Evolutionary conservation across 768 basidiomycete species (phyloP).

Genomic region (Leucogyrophana mollusca): DNA sequence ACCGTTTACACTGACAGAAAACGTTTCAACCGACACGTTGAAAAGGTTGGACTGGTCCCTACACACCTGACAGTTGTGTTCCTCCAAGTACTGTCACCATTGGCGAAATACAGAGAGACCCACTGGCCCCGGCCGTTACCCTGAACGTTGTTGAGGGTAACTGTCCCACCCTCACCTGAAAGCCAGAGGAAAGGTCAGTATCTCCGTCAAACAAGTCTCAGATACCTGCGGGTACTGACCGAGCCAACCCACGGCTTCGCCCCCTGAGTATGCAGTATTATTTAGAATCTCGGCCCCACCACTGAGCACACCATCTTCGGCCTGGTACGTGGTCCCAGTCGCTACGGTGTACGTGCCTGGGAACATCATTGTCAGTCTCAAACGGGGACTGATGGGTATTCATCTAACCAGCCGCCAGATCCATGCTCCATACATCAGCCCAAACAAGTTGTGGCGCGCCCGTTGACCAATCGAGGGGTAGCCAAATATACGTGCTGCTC

Average conservation of each 20-base stretch:
- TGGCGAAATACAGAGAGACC: slow-evolving; percentile 62
- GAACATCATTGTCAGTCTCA: neutral
- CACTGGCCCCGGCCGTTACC: slow-evolving; percentile 54
- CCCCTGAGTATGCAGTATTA: slow-evolving; percentile 49
- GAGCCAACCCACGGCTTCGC: slow-evolving; percentile 52
- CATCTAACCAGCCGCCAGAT: slow-evolving; percentile 40
- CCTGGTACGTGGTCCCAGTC: slow-evolving; percentile 54
- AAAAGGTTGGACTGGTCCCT: neutral
- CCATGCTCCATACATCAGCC: slow-evolving; percentile 57
- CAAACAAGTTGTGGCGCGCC: slow-evolving; percentile 52
- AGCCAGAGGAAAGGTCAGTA: neutral
- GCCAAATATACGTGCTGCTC: slow-evolving; percentile 61
- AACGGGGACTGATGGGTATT: neutral
- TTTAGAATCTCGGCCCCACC: slow-evolving; percentile 46
- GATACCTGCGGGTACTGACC: slow-evolving; percentile 31
- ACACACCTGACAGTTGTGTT: slow-evolving; percentile 57
- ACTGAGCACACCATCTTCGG: slow-evolving; percentile 48
- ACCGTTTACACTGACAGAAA: slow-evolving; percentile 49
- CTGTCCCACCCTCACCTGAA: slow-evolving; percentile 53
- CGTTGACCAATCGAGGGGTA: slow-evolving; percentile 54
- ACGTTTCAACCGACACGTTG: neutral
- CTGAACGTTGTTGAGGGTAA: slow-evolving; percentile 56
- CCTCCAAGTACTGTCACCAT: slow-evolving; percentile 52
- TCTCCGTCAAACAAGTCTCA: neutral
- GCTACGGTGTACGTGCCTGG: slow-evolving; percentile 48